Evolutionary conservation across 225 moss, liverwort and hornwort genomes (phyloP), one percentile per base, ranked within the genome.

Genomic region (Bryoerythrophyllum caledonicum): DNA sequence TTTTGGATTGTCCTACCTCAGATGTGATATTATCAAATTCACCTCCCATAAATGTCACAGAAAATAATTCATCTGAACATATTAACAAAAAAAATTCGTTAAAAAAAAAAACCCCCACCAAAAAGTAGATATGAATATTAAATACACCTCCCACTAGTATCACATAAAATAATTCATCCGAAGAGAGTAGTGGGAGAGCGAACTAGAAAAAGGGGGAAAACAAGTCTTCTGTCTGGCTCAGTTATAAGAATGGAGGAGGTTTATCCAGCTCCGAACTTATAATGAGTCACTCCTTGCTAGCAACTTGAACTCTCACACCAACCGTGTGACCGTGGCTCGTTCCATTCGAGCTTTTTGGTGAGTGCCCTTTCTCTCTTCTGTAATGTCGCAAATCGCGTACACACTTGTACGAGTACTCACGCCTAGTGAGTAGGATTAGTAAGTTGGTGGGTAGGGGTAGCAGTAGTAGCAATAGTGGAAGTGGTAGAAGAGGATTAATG

Each of bases 261-360:
- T n/a, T n/a, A n/a, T n/a, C n/a, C n/a, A n/a, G 44, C 1, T 53
- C 53, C 35, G 21, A 12, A 34, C 34, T 44, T 44, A 14, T 43
- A 43, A 3, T 4, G 14, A 15, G 17, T 48, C 15, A 10, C 57
- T 19, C 40, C 10, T 38, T 19, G 7, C 26, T 26, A 37, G 1
- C n/a, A n/a, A n/a, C n/a, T n/a, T n/a, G n/a, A n/a, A 28, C 65
- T 65, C 72, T 5, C 60, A 60, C 72, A 15, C 60, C n/a, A 72
- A 28, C 28, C 7, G 8, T 10, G n/a, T n/a, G n/a, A n/a, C n/a
- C n/a, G n/a, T n/a, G 25, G 38, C 41, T 58, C 23, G 4, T 24
- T 51, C 26, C 15, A 24, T 17, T 3, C n/a, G 60, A 60, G 71
- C 30, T 44, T 8, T n/a, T n/a, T 60, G 14, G 56, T 26, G 38